Percentiles rank a stretch among this genome's conserved stretches.
Conservation (phyloP, 495 filamentous ascomycete species). For the Talaromyces ruber region DNA sequence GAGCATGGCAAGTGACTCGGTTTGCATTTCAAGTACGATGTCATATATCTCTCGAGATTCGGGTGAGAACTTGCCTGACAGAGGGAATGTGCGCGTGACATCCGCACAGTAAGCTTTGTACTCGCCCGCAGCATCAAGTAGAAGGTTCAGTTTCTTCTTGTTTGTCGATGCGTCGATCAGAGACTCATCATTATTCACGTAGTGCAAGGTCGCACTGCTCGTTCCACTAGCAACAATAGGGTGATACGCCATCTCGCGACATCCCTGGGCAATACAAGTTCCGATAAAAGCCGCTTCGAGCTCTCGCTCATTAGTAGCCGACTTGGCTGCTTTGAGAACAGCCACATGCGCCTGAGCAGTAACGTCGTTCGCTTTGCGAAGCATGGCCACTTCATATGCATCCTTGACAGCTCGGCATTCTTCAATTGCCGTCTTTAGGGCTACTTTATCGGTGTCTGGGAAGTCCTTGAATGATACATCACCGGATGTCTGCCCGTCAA, state of each 20-base stretch:
- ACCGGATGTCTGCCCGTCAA: constrained; percentile 61
- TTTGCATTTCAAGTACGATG: constrained; percentile 81
- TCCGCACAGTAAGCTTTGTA: constrained; percentile 75
- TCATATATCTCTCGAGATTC: constrained; percentile 77
- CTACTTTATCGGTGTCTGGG: constrained; percentile 46
- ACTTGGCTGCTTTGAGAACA: constrained; percentile 56
- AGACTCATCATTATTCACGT: constrained; percentile 65
- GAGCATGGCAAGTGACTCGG: constrained; percentile 59
- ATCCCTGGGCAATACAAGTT: constrained; percentile 64
- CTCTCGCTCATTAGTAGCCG: constrained; percentile 69
- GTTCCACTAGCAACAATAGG: constrained; percentile 72
- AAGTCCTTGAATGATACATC: constrained; percentile 57
- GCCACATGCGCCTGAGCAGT: constrained; percentile 67
- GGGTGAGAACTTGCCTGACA: constrained; percentile 62
- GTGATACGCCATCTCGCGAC: constrained; percentile 74
- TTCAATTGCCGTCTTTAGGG: constrained; percentile 70
- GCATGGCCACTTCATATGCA: constrained; percentile 73
- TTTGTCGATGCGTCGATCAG: constrained; percentile 32
- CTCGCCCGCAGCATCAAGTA: constrained; percentile 81
- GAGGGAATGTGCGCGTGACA: constrained; percentile 84
- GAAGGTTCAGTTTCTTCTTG: constrained; percentile 58
- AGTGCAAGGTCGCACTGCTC: constrained; percentile 80
- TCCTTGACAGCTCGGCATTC: constrained; percentile 73
- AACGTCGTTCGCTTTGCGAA: constrained; percentile 75
- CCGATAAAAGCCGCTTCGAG: constrained; percentile 71